phyloP scores from a whole-genome alignment of 78 protist species.

The Planoprotostelium fungivorum region DNA sequence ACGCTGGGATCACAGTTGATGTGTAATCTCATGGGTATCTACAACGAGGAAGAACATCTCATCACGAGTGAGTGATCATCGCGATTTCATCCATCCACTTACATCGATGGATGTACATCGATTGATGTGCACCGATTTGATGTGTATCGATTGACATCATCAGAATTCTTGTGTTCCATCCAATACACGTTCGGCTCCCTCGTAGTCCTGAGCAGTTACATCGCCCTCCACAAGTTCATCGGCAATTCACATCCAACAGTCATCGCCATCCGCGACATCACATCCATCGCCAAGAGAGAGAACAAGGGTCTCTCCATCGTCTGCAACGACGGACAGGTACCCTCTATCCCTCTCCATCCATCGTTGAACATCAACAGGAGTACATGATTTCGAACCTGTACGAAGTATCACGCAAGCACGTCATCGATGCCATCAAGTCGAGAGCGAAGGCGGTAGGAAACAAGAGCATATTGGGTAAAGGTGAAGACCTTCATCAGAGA shows the following conservation, averaged over 20 bases:
- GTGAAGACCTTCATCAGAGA: neutral
- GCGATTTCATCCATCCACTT: neutral
- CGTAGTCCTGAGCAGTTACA: neutral
- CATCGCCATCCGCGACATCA: neutral
- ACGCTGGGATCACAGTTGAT: neutral
- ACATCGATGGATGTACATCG: too few species aligned
- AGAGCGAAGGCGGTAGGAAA: neutral
- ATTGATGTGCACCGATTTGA: neutral
- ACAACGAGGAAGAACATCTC: neutral
- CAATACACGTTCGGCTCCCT: neutral
- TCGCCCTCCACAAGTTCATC: neutral
- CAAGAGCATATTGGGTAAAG: neutral
- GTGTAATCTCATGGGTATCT: neutral
- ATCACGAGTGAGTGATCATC: neutral
- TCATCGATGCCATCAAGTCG: neutral
- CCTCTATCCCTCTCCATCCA: too few species aligned
- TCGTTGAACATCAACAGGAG: neutral
- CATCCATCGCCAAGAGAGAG: neutral
- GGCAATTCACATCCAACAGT: neutral
- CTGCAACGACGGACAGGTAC: neutral
- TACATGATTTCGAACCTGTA: neutral
- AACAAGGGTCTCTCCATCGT: neutral
- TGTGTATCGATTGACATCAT: neutral
- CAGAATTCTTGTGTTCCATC: neutral
- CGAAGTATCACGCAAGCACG: neutral